phyloP scores from a whole-genome alignment of 441 rosid genomes.

The Euphorbia neoarborescens region DNA sequence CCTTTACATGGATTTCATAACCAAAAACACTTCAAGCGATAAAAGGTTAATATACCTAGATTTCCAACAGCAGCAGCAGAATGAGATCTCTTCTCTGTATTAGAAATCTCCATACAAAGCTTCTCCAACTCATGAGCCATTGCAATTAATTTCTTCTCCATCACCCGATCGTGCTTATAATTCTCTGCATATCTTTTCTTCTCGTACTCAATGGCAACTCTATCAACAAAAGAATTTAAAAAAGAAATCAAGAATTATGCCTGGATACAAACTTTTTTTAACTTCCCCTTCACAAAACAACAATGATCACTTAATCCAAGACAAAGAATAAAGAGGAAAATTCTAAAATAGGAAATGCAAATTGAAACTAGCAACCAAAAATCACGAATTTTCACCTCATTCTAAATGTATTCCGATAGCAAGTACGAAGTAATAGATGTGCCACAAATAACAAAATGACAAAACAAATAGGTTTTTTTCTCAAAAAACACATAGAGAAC shows the following conservation, averaged over 20 bases:
- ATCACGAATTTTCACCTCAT: no score
- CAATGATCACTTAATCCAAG: no score
- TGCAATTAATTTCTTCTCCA: slow-evolving; percentile 83
- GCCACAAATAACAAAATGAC: no score
- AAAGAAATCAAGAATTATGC: slow-evolving; percentile 4
- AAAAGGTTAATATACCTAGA: slow-evolving; percentile 39
- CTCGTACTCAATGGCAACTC: slow-evolving; percentile 86
- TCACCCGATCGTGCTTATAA: slow-evolving; percentile 78
- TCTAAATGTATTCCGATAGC: no score
- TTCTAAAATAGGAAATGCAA: no score
- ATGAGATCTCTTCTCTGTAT: slow-evolving; percentile 68
- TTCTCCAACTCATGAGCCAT: slow-evolving; percentile 96
- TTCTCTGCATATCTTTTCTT: slow-evolving; percentile 96
- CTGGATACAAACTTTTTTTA: slow-evolving; percentile 1
- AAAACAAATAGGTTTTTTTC: no score
- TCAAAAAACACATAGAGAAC: no score
- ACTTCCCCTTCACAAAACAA: neutral
- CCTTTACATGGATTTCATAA: neutral
- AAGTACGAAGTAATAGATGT: no score
- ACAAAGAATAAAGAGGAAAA: no score
- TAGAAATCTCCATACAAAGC: slow-evolving; percentile 85
- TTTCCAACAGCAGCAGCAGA: slow-evolving; percentile 49
- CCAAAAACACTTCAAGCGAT: neutral
- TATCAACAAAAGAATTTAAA: slow-evolving; percentile 20
- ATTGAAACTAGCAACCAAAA: no score